Conservation (phyloP, 495 filamentous ascomycete species). For the Annulohypoxylon maeteangense region DNA sequence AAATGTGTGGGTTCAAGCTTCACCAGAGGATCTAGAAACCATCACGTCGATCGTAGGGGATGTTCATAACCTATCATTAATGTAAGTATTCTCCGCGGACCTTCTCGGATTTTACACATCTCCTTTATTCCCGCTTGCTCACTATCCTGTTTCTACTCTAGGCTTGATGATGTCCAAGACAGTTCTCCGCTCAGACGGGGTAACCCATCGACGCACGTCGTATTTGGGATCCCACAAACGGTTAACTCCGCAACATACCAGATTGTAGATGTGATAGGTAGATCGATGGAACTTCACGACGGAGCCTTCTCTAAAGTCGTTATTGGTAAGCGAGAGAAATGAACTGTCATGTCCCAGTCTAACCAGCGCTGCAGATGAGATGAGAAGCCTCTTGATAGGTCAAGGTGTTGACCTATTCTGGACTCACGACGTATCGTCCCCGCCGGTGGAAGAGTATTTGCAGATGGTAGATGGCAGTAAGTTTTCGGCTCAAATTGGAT, state of each 20-base stretch:
- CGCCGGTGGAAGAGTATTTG: background rate
- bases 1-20: background rate
- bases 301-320: background rate
- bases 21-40: background rate
- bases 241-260: background rate
- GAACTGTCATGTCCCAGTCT: background rate
- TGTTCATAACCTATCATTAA: background rate
- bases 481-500: background rate
- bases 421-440: background rate
- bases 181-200: background rate
- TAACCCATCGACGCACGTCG: background rate
- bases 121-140: background rate
- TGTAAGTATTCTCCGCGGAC: background rate
- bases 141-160: background rate
- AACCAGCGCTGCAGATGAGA: background rate
- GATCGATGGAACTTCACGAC: background rate
- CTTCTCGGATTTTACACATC: background rate
- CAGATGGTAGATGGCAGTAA: background rate
- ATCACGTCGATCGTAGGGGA: background rate
- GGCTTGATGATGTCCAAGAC: background rate
- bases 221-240: background rate
- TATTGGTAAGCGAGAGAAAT: background rate
- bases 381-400: background rate
- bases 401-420: background rate
- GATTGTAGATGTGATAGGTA: too few species aligned